A percentile compares a stretch with the other conserved stretches of the same genome.
Evolutionary conservation across 2,329 filamentous ascomycete genomes (phyloP).

Genomic region (Hortaea sp.): DNA sequence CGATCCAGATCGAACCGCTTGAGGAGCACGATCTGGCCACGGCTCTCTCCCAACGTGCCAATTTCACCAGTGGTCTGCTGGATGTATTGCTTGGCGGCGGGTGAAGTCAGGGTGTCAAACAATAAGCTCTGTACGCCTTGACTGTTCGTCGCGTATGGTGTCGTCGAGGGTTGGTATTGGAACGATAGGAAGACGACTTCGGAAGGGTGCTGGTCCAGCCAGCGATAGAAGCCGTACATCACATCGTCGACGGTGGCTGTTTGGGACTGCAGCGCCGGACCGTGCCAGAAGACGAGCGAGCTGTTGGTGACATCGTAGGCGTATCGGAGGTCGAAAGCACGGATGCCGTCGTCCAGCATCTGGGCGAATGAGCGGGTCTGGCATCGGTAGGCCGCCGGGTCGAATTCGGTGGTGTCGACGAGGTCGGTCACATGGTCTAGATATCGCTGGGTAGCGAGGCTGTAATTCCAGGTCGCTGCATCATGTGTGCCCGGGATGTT

Average conservation of each 20-base stretch:
- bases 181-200: constrained; percentile 40
- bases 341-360: constrained; percentile 38
- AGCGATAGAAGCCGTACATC: constrained; percentile 39
- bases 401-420: constrained; percentile 25
- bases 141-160: constrained; percentile 24
- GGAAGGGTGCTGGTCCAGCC: constrained; percentile 37
- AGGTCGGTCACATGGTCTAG: constrained; percentile 32
- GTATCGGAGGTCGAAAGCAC: constrained; percentile 43
- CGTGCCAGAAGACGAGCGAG: constrained; percentile 41
- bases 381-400: constrained; percentile 32
- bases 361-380: constrained; percentile 30
- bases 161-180: constrained; percentile 36
- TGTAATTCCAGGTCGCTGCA: constrained; percentile 44
- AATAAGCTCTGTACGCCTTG: constrained; percentile 29
- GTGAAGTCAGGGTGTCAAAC: constrained; percentile 30
- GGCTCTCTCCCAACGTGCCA: constrained; percentile 26
- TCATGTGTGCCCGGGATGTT: constrained; percentile 39
- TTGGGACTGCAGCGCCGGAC: constrained; percentile 35
- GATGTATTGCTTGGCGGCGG: constrained; percentile 32
- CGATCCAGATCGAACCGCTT: constrained; percentile 37
- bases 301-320: constrained; percentile 38
- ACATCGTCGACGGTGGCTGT: constrained; percentile 35
- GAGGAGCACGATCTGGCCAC: constrained; percentile 33
- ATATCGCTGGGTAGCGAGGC: constrained; percentile 30
- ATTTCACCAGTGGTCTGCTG: constrained; percentile 27